Evolutionary conservation across 2,329 filamentous ascomycete genomes (phyloP), one percentile per base, ranked within the genome.

Genomic region (Fusarium gaditjirri): DNA sequence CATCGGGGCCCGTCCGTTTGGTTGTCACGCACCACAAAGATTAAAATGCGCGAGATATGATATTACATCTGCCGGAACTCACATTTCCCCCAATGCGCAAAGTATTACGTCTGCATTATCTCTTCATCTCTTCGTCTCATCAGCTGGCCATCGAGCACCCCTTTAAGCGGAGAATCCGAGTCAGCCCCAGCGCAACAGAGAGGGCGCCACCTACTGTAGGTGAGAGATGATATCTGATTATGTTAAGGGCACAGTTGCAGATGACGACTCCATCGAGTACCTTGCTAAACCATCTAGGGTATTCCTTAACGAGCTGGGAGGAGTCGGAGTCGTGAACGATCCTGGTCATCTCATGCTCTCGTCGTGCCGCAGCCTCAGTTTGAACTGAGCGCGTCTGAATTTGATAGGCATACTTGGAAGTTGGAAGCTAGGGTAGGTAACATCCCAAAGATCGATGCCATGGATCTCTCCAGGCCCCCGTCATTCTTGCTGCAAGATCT

Each of bases 201-300:
- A 53, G 46, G 35, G 38, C 64, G 57, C 64, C 57, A 68, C 49
- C 16, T 46, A 33, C 38, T 66, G 61, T 66, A 44, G 61, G 35
- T 47, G 68, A 72, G 50, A 70, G 69, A 47, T 72, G 69, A 72
- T 72, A 61, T 72, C 69, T 54, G 39, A 65, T 72, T 63, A 43
- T 41, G 25, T 56, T 36, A 54, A 65, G 63, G 43, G 39, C 33
- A 36, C 27, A 53, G 57, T 36, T 50, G 50, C 63, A 44, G 63
- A 57, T 47, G 43, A 54, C 42, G 41, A 65, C 56, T 59, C 68
- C 63, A 57, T 72, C 53, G 33, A 53, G 39, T 55, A 38, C 47
- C 39, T 36, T 47, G 31, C 44, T 61, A 63, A 38, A n/a, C 41
- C 23, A 63, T 46, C 49, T 57, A 35, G 55, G 49, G 49, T 36